Percentiles rank a stretch among this genome's conserved stretches.
phyloP scores from a whole-genome alignment of 345 rosid genomes.

The Eucalyptus curtisii region DNA sequence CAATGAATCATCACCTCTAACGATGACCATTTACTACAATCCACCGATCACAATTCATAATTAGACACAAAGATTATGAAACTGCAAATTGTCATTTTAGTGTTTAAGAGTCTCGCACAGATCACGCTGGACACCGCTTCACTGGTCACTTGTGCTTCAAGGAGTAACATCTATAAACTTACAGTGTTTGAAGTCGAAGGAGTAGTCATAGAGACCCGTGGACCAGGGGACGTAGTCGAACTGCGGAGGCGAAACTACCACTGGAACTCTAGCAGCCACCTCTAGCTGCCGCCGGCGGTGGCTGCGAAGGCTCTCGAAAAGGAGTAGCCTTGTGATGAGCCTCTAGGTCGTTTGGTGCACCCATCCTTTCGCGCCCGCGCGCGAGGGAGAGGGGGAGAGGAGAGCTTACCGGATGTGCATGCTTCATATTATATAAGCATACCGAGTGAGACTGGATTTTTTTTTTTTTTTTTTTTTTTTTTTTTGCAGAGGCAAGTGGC shows the following conservation, averaged over 20 bases:
- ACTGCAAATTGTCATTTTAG: not conserved
- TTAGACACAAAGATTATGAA: not conserved
- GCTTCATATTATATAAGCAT: not conserved
- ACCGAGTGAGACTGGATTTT: not conserved
- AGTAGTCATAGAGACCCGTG: constrained; percentile 36
- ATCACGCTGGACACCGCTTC: not conserved
- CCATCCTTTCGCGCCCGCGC: not conserved
- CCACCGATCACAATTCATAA: too few species aligned
- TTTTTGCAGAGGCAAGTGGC: not conserved
- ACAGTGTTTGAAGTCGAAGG: constrained; percentile 16
- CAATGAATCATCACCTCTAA: too few species aligned
- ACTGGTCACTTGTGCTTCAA: not conserved
- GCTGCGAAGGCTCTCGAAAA: not conserved
- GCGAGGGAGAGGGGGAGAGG: not conserved
- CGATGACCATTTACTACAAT: too few species aligned
- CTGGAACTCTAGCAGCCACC: not conserved
- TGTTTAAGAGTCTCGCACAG: not conserved
- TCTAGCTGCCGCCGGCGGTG: not conserved
- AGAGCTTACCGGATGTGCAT: not conserved
- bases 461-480: not conserved
- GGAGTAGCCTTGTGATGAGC: not conserved
- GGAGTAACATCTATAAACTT: not conserved
- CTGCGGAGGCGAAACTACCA: not conserved
- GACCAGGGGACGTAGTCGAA: constrained; percentile 18
- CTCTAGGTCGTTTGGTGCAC: not conserved